Evolutionary conservation across 2,329 filamentous ascomycete species (phyloP).

Genomic region (Cercospora sp.): DNA sequence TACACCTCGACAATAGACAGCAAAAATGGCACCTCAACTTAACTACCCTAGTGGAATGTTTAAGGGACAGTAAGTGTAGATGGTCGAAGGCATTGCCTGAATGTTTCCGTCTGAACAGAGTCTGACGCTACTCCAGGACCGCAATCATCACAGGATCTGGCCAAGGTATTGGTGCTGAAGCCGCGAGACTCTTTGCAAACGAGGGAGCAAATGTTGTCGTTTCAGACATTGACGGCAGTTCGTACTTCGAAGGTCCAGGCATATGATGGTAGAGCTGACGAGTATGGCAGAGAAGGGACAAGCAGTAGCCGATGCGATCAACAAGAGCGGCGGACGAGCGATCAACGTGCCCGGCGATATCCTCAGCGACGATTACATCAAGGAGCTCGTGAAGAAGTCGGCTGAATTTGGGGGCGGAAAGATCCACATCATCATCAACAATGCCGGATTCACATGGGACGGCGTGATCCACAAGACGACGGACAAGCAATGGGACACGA

Average conservation of each 20-base stretch:
- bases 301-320: slow-evolving; percentile 69
- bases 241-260: slow-evolving; percentile 27
- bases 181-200: slow-evolving; percentile 75
- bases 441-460: slow-evolving; percentile 91
- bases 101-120: not conserved
- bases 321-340: slow-evolving; percentile 64
- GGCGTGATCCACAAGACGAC: slow-evolving; percentile 90
- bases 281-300: slow-evolving; percentile 35
- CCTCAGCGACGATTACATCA: slow-evolving; percentile 68
- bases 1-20: not conserved
- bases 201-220: slow-evolving; percentile 84
- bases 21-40: slow-evolving; percentile 59
- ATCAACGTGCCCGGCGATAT: slow-evolving; percentile 76
- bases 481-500: slow-evolving; percentile 89
- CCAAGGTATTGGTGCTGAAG: slow-evolving; percentile 78
- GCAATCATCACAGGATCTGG: slow-evolving; percentile 71
- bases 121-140: slow-evolving; percentile 41
- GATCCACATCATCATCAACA: slow-evolving; percentile 89
- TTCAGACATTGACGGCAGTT: slow-evolving; percentile 76
- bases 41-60: slow-evolving; percentile 81
- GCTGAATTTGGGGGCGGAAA: slow-evolving; percentile 82
- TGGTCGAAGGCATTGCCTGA: not conserved
- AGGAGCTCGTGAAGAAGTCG: slow-evolving; percentile 68
- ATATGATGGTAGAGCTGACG: not conserved
- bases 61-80: slow-evolving; percentile 57